Base-by-base conservation (phyloP, 441 rosid species). In the Erysimum cheiri region DNA sequence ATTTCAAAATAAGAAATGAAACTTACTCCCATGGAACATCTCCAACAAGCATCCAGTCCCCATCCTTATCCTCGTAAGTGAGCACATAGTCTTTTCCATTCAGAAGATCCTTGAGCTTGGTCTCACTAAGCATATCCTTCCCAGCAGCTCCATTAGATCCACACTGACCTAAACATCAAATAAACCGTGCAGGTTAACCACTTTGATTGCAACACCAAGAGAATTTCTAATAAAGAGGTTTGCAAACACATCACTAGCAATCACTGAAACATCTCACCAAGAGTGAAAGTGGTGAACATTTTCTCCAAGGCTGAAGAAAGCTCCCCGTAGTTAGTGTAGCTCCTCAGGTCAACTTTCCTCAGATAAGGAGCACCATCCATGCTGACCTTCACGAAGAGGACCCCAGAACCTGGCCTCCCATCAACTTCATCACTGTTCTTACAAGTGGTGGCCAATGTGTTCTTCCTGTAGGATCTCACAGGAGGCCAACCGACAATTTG, bases 401-500 rank as follows among this genome's bases (percentile, higher is more conserved):
- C 81, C 7, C 66, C 83, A 3, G 84, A 60, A 54, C 80, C 81
- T 36, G 84, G 79, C 61, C 72, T 85, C n/a, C 88, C 86, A 67
- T 85, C 86, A 5, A 85, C 87, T 62, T 84, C 88, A 13, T 84
- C 90, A 57, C 79, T 76, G 75, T 80, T 88, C 82, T 84, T 88
- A 5, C 81, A 83, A 49, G 90, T 67, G 26, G 83, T 70, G 29
- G 88, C 87, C 72, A 88, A 74, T 5, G 90, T 84, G 72, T 88
- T 88, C 83, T 86, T 88, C 76, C 90, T 79, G 74, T 78, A 88
- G 3, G 93, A 85, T 60, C 87, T 80, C 57, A 88, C 80, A 10
- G 90, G 93, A 15, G 90, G 93, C 93, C 93, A 88, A 67, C 93
- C 93, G 7, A 88, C 90, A 78, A 88, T 89, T 70, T 88, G 93